Conservation (phyloP, 2,329 filamentous ascomycete species). For the Talaromyces albobiverticillius region DNA sequence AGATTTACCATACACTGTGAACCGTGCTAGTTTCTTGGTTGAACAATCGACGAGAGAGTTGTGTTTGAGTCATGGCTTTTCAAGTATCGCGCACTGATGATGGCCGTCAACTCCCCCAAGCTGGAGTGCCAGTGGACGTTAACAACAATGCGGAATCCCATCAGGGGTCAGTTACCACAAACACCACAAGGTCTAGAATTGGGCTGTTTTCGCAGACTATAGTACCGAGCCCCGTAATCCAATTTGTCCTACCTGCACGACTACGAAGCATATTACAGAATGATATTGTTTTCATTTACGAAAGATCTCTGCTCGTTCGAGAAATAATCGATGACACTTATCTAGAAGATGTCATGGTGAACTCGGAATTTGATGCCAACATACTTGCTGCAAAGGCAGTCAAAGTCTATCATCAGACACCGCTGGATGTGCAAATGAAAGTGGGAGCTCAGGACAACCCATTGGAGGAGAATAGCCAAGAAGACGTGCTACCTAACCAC, state of each 20-base stretch:
- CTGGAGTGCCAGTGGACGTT: not conserved
- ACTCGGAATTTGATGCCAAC: constrained; percentile 71
- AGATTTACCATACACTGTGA: too few relatives aligned
- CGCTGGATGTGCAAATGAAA: constrained; percentile 32
- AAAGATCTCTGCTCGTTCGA: constrained; percentile 76
- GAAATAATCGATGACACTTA: constrained; percentile 65
- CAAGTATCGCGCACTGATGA: not conserved
- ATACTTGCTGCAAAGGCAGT: constrained; percentile 79
- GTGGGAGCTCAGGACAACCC: constrained; percentile 16
- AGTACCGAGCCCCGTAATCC: constrained; percentile 69
- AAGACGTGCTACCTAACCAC: constrained; percentile 65
- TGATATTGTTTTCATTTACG: constrained; percentile 83
- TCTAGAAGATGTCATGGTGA: constrained; percentile 72
- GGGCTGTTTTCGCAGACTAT: constrained; percentile 79
- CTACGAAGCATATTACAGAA: constrained; percentile 68
- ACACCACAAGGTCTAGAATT: constrained; percentile 47
- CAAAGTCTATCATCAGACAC: constrained; percentile 52
- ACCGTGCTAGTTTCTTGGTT: not conserved
- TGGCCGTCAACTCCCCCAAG: not conserved
- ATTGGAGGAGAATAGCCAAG: constrained; percentile 12
- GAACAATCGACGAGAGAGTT: not conserved
- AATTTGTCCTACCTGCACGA: constrained; percentile 75
- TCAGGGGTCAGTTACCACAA: not conserved
- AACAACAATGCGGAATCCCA: not conserved
- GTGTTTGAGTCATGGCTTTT: not conserved